Evolutionary conservation across 495 filamentous ascomycete genomes (phyloP), one percentile per base, ranked within the genome.

Genomic region (Jackrogersella multiformis): DNA sequence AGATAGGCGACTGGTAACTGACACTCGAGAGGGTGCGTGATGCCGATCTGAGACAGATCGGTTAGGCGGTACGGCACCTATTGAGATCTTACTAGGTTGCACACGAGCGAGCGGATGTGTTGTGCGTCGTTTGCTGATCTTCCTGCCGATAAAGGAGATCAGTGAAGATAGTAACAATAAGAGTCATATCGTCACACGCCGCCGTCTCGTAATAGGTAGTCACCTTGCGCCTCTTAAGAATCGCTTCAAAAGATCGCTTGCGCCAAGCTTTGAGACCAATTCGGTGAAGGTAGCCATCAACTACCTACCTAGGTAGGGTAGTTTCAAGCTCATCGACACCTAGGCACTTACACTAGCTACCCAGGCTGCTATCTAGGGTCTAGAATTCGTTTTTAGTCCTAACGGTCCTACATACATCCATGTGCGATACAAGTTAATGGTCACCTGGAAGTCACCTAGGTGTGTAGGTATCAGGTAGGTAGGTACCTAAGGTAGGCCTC

Each of bases 1-100:
- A 56, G 55, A 66, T 66, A 52, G 53, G 24, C 56, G 63, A 56
- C 41, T 26, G 56, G 15, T 10, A 24, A 35, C 32, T 55, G 39
- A 48, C 38, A 41, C 12, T 41, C 16, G 34, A 51, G 13, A 36
- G 42, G 15, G 35, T 64, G 39, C 3, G 64, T 0, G 35, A 65
- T 61, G 57, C 28, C 61, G 67, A 70, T 70, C 67, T 70, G 39
- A 66, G 52, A 66, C 56, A 70, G 46, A 70, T 70, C 67, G 61
- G 52, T 48, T 48, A n/a, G 21, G 20, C 21, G 57, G 30, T 13
- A 49, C 53, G 41, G 13, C 21, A n/a, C 52, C 61, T 35, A 26
- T 35, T 54, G 52, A 70, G 66, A 69, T 69, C 66, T 58, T 13
- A 30, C 26, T 52, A 65, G 56, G 64, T 57, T 39, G 56, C 38